phyloP scores from a whole-genome alignment of 148 eudicot genomes.

The Polygonum aviculare region DNA sequence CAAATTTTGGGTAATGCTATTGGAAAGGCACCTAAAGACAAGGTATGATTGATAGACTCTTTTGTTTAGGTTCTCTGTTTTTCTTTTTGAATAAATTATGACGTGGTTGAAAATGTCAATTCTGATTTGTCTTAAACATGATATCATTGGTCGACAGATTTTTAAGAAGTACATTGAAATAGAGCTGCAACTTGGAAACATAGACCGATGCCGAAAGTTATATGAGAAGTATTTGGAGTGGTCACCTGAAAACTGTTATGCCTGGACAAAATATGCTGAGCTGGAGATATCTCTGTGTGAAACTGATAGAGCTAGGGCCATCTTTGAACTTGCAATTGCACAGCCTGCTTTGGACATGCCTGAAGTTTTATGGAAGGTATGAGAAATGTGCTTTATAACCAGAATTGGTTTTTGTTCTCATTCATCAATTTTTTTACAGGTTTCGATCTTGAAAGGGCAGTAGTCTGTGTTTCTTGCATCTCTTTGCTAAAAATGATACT shows the following conservation, averaged over 20 bases:
- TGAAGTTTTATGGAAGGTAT: conserved; percentile 89
- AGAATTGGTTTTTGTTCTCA: not conserved
- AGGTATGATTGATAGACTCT: conserved; percentile 31
- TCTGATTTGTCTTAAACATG: not conserved
- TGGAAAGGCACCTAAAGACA: conserved; percentile 92
- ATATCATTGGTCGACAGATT: conserved; percentile 30
- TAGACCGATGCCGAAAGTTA: conserved; percentile 76
- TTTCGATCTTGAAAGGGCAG: not conserved
- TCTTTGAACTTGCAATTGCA: conserved; percentile 89
- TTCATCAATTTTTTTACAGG: not conserved
- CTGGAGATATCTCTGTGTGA: conserved; percentile 75
- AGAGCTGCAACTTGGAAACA: conserved; percentile 79
- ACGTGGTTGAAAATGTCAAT: not conserved
- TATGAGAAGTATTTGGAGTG: conserved; percentile 90
- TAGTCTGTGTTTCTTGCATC: not conserved
- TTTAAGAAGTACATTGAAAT: conserved; percentile 94
- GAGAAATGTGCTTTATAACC: not conserved
- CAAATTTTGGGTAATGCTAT: conserved; percentile 79
- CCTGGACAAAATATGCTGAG: conserved; percentile 92
- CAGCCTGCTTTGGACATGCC: conserved; percentile 96
- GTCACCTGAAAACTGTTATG: conserved; percentile 91
- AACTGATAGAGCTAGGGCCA: conserved; percentile 79
- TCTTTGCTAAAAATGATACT: not conserved
- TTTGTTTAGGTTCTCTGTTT: not conserved
- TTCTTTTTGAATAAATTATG: not conserved